phyloP scores from a whole-genome alignment of 257 asterid species.

The Datura wrightii region DNA sequence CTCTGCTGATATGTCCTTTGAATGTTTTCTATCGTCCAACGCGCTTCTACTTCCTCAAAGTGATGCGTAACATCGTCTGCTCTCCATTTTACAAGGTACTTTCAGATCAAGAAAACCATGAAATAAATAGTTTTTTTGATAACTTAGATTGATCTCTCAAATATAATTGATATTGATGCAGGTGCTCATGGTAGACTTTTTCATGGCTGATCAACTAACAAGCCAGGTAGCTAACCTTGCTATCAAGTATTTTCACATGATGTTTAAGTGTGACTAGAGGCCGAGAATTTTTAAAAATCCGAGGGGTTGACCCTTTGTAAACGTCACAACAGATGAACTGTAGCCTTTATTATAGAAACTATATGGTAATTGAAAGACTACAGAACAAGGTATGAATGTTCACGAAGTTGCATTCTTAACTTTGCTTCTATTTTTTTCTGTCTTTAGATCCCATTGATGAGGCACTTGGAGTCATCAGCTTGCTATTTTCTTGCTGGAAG shows the following conservation, averaged over 20 bases:
- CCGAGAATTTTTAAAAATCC: background rate
- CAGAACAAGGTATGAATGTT: background rate
- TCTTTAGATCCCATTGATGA: conserved; percentile 72
- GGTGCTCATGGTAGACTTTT: conserved; percentile 92
- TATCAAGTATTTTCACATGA: background rate
- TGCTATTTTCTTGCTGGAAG: conserved; percentile 88
- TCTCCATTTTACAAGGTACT: conserved; percentile 92
- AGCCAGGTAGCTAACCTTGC: conserved; percentile 70
- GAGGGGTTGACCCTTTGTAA: background rate
- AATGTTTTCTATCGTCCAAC: conserved; percentile 84
- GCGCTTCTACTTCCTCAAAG: conserved; percentile 68
- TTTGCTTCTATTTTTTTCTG: background rate
- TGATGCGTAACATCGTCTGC: conserved; percentile 80
- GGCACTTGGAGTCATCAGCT: conserved; percentile 93
- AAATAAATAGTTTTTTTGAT: background rate
- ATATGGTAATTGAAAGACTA: background rate
- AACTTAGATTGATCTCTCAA: background rate
- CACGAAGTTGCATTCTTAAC: background rate
- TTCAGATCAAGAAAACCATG: background rate
- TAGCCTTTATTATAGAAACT: no score
- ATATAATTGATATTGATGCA: conserved; percentile 34
- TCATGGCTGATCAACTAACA: conserved; percentile 99
- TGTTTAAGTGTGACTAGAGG: background rate
- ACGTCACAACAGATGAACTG: no score
- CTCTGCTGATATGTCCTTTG: conserved; percentile 74